Base-by-base conservation (phyloP, 768 basidiomycete species). In the Rhodotorula diobovata region DNA sequence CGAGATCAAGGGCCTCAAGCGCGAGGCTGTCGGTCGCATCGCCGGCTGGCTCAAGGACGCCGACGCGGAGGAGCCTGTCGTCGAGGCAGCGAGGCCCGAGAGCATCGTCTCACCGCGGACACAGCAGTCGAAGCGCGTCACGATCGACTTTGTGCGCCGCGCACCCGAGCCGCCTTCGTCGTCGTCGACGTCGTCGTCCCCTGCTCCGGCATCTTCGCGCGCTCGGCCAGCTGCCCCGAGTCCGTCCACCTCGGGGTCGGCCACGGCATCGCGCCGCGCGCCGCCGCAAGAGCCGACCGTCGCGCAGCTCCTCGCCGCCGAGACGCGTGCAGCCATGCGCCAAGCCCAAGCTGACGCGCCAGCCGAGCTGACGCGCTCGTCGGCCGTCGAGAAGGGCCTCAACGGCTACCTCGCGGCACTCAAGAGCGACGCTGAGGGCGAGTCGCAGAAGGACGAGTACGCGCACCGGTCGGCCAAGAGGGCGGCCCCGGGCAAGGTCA, bases 1-100 rank as follows among this genome's bases (percentile, higher is more conserved):
- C 25, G 74, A 75, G 57, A 37, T 64, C 34, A 63, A 63, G 34
- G 64, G 50, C 1, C 61, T 75, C 28, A 71, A 64, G 65, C 58
- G 68, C 21, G 67, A 67, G 0, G 74, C 74, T 3, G 62, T 61
- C 51, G 61, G 12, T 8, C 60, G 74, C 14, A 41, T 75, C 18
- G 37, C 55, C 8, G 55, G 57, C 20, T 71, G 74, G 74, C 48
- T 75, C 11, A 21, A 34, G 32, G 34, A 35, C 14, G 35, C 54
- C 54, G 54, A 55, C 30, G 15, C 30, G 16, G 51, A 32, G 16
- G 51, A 32, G 32, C 12, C 28, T 54, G 43, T 4, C 14, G 23
- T 12, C 18, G 37, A 32, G 14, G 32, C 45, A 1, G 7, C 30
- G 12, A 34, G 57, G 32, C 35, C n/a, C 11, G 23, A 18, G 20